Conservation (phyloP, 2,329 filamentous ascomycete species). For the Amauroascus verrucosus region DNA sequence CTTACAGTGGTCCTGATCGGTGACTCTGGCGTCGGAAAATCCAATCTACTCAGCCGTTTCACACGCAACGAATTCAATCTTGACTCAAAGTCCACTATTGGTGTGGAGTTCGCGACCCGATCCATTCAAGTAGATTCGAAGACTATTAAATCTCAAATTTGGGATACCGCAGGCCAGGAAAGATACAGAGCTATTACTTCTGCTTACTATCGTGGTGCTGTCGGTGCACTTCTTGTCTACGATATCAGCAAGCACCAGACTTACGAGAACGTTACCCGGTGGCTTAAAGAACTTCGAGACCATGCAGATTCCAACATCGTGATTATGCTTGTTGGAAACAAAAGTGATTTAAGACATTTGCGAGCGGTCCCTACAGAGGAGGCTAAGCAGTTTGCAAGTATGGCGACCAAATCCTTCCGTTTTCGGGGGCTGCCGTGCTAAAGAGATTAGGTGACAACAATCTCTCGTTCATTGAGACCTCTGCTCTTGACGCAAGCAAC, state of each 20-base stretch:
- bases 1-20: constrained; percentile 85
- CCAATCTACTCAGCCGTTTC: constrained; percentile 98
- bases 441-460: constrained; percentile 73
- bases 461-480: constrained; percentile 98
- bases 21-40: constrained; percentile 99
- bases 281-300: constrained; percentile 96
- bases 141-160: constrained; percentile 99
- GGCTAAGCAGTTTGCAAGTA: constrained; percentile 95
- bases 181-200: constrained; percentile 98
- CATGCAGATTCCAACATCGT: constrained; percentile 98
- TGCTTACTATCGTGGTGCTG: constrained; percentile 95
- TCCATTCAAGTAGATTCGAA: constrained; percentile 98
- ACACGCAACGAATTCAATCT: constrained; percentile 99
- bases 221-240: constrained; percentile 94
- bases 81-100: constrained; percentile 98
- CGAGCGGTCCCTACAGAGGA: constrained; percentile 95
- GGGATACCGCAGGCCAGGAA: constrained; percentile 98
- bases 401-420: constrained; percentile 19
- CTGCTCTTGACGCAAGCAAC: constrained; percentile 95
- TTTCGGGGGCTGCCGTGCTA: constrained; percentile 7
- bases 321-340: constrained; percentile 99
- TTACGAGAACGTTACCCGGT: constrained; percentile 97
- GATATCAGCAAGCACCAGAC: constrained; percentile 99
- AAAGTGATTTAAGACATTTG: constrained; percentile 99
- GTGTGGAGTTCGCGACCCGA: constrained; percentile 96